A percentile compares a stretch with the other conserved stretches of the same genome.
Conservation (phyloP, 345 rosid species). For the Pelargonium nanum region DNA sequence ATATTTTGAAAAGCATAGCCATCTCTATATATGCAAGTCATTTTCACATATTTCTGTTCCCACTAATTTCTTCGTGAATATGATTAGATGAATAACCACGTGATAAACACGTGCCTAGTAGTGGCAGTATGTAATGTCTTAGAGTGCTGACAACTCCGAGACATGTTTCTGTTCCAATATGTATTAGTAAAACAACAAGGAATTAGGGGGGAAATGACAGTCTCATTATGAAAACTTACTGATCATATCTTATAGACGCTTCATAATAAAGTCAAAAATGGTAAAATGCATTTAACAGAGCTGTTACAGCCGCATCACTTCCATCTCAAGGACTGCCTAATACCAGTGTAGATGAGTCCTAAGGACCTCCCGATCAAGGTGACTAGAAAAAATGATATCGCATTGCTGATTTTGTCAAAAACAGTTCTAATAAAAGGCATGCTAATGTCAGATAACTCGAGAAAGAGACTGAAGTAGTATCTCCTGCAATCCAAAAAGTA, state of each 20-base stretch:
- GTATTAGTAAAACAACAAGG: too few relatives aligned
- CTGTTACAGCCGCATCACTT: constrained; percentile 32
- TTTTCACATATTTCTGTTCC: constrained; percentile 21
- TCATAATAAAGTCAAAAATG: not conserved
- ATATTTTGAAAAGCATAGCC: constrained; percentile 21
- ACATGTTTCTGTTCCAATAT: too few relatives aligned
- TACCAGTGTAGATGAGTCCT: constrained; percentile 83
- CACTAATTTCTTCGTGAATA: too few relatives aligned
- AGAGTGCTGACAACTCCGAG: not conserved
- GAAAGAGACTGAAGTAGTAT: constrained; percentile 76
- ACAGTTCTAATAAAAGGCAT: constrained; percentile 64
- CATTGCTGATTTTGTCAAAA: constrained; percentile 56
- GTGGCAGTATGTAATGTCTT: not conserved
- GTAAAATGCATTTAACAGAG: constrained; percentile 10
- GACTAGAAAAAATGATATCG: constrained; percentile 77
- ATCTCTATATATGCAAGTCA: constrained; percentile 12
- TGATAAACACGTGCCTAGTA: not conserved
- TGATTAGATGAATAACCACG: too few relatives aligned
- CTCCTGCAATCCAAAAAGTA: constrained; percentile 40
- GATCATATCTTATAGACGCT: not conserved
- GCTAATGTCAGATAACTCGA: constrained; percentile 71
- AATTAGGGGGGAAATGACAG: not conserved
- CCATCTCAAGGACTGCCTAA: constrained; percentile 86
- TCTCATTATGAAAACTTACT: not conserved
- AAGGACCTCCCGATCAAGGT: constrained; percentile 78